phyloP scores from a whole-genome alignment of 192 early-diverging fungal species.

The Phycomyces nitens region DNA sequence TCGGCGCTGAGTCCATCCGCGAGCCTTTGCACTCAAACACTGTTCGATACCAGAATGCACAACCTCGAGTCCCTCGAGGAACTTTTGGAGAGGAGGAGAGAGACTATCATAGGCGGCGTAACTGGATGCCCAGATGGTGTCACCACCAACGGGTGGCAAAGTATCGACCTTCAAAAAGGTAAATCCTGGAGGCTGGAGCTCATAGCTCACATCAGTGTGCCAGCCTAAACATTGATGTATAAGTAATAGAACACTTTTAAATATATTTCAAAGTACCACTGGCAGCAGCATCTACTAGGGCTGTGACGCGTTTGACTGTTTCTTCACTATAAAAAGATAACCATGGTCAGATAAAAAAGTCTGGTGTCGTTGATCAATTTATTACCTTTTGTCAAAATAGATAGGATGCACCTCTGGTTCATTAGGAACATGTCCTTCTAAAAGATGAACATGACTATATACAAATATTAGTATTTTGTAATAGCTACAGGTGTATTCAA shows the following conservation, averaged over 20 bases:
- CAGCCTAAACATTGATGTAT: constrained; percentile 11
- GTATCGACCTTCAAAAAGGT: constrained; percentile 34
- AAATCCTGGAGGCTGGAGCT: constrained; percentile 26
- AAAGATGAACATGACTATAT: constrained; percentile 23
- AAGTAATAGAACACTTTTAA: too few relatives aligned
- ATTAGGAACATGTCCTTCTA: constrained; percentile 11
- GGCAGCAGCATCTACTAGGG: too few relatives aligned
- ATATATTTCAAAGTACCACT: constrained; percentile 1
- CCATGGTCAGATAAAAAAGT: too few relatives aligned
- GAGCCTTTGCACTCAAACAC: not conserved
- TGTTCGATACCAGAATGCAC: constrained; percentile 32
- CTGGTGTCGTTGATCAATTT: not conserved
- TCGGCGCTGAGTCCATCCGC: constrained; percentile 16
- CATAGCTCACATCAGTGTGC: constrained; percentile 36
- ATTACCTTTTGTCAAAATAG: constrained; percentile 21
- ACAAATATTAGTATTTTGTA: too few relatives aligned
- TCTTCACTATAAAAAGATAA: not conserved
- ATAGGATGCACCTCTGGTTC: constrained; percentile 25
- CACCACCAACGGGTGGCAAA: constrained; percentile 27
- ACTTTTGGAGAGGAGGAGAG: constrained; percentile 20
- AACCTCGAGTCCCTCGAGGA: constrained; percentile 32
- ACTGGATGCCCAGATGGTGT: constrained; percentile 27
- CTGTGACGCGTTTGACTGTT: not conserved
- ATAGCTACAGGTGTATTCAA: too few relatives aligned
- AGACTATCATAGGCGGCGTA: constrained; percentile 33